Evolutionary conservation across 805 yeast species (phyloP).

Genomic region (Kazachstania kunashirensis): DNA sequence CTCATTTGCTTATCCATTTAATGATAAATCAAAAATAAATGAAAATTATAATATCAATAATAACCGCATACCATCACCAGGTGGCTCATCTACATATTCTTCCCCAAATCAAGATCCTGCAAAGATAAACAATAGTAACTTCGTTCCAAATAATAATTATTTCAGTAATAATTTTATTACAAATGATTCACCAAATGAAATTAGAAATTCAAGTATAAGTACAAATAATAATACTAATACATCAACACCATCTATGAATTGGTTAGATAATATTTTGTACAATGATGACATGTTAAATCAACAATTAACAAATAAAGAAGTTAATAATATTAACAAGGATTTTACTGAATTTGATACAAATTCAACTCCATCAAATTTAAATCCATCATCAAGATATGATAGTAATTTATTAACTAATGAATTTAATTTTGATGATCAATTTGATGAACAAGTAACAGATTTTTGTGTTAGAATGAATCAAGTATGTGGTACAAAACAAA

Average conservation of each 20-base stretch:
- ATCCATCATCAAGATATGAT: constrained; percentile 3
- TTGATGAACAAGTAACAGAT: constrained; percentile 60
- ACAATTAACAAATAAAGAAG: constrained; percentile 10
- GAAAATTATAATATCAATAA: constrained; percentile 1
- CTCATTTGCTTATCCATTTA: constrained; percentile 45
- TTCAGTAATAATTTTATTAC: constrained; percentile 1
- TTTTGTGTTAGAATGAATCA: constrained; percentile 69
- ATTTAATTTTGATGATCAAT: constrained; percentile 35
- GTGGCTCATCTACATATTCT: constrained; percentile 4
- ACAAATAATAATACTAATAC: not conserved
- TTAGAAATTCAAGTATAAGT: not conserved
- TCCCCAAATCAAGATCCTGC: constrained; percentile 1
- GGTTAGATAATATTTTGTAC: constrained; percentile 16
- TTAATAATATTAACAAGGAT: too few relatives aligned
- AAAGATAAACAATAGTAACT: not conserved
- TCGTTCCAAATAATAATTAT: constrained; percentile 1
- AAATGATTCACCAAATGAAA: not conserved
- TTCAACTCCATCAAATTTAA: not conserved
- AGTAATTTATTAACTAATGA: constrained; percentile 18
- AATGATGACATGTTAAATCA: constrained; percentile 10
- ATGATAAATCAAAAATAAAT: constrained; percentile 21
- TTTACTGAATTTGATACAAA: too few relatives aligned
- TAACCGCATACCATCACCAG: constrained; percentile 8
- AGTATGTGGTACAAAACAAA: constrained; percentile 72
- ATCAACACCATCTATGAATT: constrained; percentile 3